These are phyloP conservation scores for Sapria himalayana DNA, from an alignment of 345 rosid genomes.

Conservation along the genomic window DNA sequence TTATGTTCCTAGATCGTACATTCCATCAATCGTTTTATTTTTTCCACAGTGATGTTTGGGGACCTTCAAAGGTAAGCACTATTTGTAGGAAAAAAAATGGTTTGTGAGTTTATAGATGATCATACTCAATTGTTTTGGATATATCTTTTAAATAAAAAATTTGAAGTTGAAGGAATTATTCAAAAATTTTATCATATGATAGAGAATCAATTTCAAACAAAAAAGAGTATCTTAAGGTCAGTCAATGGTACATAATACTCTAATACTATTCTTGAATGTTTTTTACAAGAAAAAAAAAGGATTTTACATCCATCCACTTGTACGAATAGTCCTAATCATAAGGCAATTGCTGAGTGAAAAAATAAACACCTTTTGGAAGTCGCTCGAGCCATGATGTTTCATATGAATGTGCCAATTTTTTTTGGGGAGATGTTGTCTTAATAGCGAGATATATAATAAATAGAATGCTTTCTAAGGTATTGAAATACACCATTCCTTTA, in stretches of 20 bases:
- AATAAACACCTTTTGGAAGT: neutral
- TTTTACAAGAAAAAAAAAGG: neutral
- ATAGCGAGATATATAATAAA: neutral
- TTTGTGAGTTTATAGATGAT: neutral
- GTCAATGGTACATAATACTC: slow-evolving; percentile 1
- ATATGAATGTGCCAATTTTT: neutral
- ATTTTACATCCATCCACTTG: neutral
- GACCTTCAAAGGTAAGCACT: neutral
- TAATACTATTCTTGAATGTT: neutral
- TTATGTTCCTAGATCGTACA: too few relatives aligned
- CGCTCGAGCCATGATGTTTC: neutral
- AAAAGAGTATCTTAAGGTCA: neutral
- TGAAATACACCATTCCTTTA: neutral
- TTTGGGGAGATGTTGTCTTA: neutral
- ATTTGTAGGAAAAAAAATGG: neutral
- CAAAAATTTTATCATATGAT: neutral
- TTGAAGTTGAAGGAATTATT: neutral
- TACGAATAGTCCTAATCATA: neutral
- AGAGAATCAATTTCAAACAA: neutral
- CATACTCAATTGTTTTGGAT: neutral
- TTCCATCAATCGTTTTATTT: too few relatives aligned
- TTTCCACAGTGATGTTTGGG: neutral
- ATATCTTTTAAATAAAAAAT: neutral
- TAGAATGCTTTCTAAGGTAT: neutral
- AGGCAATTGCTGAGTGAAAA: neutral